These are phyloP conservation scores for Mangifera indica DNA, from an alignment of 345 rosid genomes.

Conservation along the genomic window DNA sequence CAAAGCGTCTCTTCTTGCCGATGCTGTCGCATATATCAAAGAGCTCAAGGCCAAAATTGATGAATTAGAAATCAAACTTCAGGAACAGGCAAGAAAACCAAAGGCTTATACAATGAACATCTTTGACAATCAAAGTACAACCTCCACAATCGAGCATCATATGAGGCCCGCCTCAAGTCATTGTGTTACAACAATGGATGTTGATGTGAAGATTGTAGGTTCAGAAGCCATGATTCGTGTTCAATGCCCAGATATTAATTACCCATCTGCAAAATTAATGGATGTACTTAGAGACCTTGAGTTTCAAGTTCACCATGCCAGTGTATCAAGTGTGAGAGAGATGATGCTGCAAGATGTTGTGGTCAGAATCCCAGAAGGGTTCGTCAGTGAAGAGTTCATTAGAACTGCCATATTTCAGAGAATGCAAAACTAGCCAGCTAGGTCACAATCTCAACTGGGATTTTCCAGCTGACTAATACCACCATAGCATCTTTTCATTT, in stretches of 20 bases:
- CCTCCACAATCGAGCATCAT: neutral
- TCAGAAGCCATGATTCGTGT: constrained; percentile 47
- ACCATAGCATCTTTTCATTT: neutral
- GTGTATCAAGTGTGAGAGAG: constrained; percentile 41
- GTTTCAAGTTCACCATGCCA: constrained; percentile 46
- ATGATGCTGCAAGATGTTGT: constrained; percentile 49
- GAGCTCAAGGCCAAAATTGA: constrained; percentile 54
- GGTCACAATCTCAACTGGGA: neutral
- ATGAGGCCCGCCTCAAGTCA: constrained; percentile 5
- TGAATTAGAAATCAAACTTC: constrained; percentile 42
- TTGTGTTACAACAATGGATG: constrained; percentile 25
- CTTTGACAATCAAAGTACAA: constrained; percentile 7
- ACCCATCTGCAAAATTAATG: constrained; percentile 53
- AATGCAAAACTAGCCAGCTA: constrained; percentile 14
- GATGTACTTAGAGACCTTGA: constrained; percentile 41
- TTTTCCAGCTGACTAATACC: neutral
- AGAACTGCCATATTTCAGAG: constrained; percentile 32
- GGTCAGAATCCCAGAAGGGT: constrained; percentile 36
- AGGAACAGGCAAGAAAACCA: constrained; percentile 8
- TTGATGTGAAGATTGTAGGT: constrained; percentile 57
- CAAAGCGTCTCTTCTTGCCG: constrained; percentile 73
- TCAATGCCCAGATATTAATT: constrained; percentile 37
- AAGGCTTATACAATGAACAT: neutral
- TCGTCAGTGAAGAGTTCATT: constrained; percentile 27
- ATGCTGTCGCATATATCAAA: constrained; percentile 67